Evolutionary conservation across 225 moss, liverwort and hornwort species (phyloP), one percentile per base, ranked within the genome.

Genomic region (Bryum argenteum): DNA sequence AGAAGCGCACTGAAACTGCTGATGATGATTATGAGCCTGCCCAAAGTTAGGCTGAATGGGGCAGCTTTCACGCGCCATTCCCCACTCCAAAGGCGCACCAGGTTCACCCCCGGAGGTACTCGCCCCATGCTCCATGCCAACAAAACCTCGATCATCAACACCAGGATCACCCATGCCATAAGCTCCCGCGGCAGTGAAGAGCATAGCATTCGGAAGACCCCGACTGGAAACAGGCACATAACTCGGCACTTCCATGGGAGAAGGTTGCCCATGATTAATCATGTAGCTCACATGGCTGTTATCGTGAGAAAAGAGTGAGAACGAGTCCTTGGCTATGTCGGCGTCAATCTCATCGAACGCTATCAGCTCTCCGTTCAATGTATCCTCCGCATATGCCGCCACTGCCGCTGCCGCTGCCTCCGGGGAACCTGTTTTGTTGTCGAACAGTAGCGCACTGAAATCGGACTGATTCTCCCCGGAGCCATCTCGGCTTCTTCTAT

Each of bases 321-420:
- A 97, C 39, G 92, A 92, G 81, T 98, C 94, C 63, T 98, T 94
- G 11, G 91, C 88, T 78, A 98, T 89, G 50, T 94, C 88, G 24
- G 85, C 87, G 82, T 94, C 97, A 57, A 94, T 94, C 72, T 94
- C 97, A 80, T 98, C 94, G 68, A 98, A 98, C 45, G 97, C 94
- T 78, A 98, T 94, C 73, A 96, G 82, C 66, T 96, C 93, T 71
- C 82, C 93, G 62, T 93, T 91, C 66, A 96, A 78, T 15, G 90
- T 81, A 41, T 93, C 96, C 61, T 90, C 89, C 73, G 78, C 87
- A 77, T 89, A 93, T 16, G 84, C 20, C 52, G 76, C 85, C 56
- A 88, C 88, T 59, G 77, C 91, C 7, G 47, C 3, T 48, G 48
- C 48, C 17, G 13, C 48, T 17, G 48, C 48, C 17, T 48, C 48